Conservation (phyloP, 2,329 filamentous ascomycete species). For the Fusarium lyarnte region DNA sequence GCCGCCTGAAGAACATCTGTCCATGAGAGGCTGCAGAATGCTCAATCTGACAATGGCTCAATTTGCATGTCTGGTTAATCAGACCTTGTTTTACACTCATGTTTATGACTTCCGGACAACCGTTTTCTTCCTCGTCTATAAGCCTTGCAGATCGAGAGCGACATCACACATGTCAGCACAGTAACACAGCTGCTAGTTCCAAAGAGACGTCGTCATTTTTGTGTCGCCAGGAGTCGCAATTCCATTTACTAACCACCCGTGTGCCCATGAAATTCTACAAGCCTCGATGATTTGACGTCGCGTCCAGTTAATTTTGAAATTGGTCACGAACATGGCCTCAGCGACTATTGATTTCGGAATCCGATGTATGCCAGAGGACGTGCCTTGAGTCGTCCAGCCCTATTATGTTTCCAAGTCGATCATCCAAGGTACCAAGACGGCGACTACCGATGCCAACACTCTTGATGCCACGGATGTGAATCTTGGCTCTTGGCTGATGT, state of each 20-base stretch:
- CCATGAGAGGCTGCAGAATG: not conserved
- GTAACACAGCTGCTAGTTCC: constrained; percentile 1
- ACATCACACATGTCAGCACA: not conserved
- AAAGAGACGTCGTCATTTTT: not conserved
- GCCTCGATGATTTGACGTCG: constrained; percentile 28
- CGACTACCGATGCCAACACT: constrained; percentile 25
- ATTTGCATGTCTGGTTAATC: not conserved
- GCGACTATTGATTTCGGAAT: not conserved
- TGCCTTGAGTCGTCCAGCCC: constrained; percentile 1
- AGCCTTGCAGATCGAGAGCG: not conserved
- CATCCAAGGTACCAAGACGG: constrained; percentile 25
- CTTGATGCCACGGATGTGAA: not conserved
- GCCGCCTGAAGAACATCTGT: not conserved
- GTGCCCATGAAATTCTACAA: not conserved
- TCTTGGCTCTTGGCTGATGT: constrained; percentile 26
- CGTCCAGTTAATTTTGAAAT: not conserved
- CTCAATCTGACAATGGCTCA: not conserved
- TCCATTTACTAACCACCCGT: not conserved
- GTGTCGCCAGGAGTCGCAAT: not conserved
- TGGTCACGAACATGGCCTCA: not conserved
- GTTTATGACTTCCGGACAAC: not conserved
- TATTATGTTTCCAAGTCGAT: constrained; percentile 20
- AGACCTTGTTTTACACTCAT: not conserved
- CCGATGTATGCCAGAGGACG: constrained; percentile 3
- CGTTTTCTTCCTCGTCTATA: not conserved